These are phyloP conservation scores for Echria macrotheca DNA, from an alignment of 495 filamentous ascomycete genomes.

Conservation along the genomic window DNA sequence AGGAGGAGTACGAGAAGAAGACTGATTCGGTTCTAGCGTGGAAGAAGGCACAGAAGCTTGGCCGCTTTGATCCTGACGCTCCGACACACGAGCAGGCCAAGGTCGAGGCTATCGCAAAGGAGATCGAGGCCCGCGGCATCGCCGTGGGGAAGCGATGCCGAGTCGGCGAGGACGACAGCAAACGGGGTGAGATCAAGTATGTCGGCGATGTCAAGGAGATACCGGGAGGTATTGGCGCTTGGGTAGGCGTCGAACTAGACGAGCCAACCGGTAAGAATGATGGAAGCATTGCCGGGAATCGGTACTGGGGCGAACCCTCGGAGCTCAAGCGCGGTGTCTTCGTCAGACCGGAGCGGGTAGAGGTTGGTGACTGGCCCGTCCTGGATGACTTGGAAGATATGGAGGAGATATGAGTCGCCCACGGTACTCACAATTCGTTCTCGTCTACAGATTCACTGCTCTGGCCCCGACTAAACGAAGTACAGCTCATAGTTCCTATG, in stretches of 20 bases:
- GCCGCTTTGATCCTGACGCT: constrained; percentile 87
- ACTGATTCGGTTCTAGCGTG: constrained; percentile 83
- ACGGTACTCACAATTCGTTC: too few relatives aligned
- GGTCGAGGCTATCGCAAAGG: constrained; percentile 56
- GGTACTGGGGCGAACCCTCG: constrained; percentile 68
- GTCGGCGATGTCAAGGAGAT: constrained; percentile 80
- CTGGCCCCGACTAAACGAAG: too few relatives aligned
- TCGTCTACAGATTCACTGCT: too few relatives aligned
- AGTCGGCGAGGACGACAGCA: constrained; percentile 58
- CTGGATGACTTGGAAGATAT: constrained; percentile 73
- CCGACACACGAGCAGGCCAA: constrained; percentile 65
- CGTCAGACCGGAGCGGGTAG: constrained; percentile 82
- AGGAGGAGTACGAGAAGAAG: constrained; percentile 74
- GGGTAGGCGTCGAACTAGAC: constrained; percentile 81
- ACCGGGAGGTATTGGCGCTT: constrained; percentile 62
- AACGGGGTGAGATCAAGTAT: constrained; percentile 78
- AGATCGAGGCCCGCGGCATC: constrained; percentile 64
- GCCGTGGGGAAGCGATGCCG: constrained; percentile 58
- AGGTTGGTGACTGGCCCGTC: constrained; percentile 79
- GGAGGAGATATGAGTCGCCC: constrained; percentile 67
- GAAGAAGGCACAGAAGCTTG: constrained; percentile 87
- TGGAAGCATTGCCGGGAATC: constrained; percentile 68
- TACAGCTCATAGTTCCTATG: too few relatives aligned
- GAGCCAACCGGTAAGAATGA: constrained; percentile 90
- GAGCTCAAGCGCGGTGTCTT: constrained; percentile 71